phyloP scores from a whole-genome alignment of 495 filamentous ascomycete genomes.

The Alectoria sarmentosa region DNA sequence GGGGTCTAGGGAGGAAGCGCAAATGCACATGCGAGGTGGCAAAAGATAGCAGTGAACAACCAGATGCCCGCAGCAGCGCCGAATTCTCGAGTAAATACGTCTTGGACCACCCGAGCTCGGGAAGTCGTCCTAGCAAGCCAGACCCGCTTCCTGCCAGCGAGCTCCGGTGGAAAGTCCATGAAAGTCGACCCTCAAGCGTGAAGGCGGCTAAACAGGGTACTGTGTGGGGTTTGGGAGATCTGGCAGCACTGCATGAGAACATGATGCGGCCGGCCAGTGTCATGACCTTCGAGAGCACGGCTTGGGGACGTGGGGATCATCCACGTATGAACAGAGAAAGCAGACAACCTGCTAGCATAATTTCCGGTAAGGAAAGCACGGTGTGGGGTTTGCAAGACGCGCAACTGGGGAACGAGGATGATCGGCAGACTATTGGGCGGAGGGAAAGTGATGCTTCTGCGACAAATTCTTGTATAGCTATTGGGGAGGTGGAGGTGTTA shows the following conservation, averaged over 20 bases:
- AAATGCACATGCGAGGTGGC: constrained; percentile 17
- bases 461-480: background rate
- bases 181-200: background rate
- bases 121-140: background rate
- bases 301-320: background rate
- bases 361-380: constrained; percentile 8
- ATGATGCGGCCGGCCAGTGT: constrained; percentile 6
- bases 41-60: background rate
- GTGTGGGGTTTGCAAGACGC: constrained; percentile 9
- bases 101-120: background rate
- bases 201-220: background rate
- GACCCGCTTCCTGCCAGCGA: background rate
- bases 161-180: background rate
- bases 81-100: constrained; percentile 5
- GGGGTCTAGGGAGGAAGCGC: constrained; percentile 16
- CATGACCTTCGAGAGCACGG: background rate
- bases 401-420: background rate
- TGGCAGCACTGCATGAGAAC: constrained; percentile 4
- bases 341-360: constrained; percentile 3
- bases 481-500: background rate
- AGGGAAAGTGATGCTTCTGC: background rate
- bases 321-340: background rate
- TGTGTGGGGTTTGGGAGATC: constrained; percentile 1
- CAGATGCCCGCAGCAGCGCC: background rate
- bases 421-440: background rate